phyloP scores from a whole-genome alignment of 2,329 filamentous ascomycete species.

The Curvularia verruculosa region DNA sequence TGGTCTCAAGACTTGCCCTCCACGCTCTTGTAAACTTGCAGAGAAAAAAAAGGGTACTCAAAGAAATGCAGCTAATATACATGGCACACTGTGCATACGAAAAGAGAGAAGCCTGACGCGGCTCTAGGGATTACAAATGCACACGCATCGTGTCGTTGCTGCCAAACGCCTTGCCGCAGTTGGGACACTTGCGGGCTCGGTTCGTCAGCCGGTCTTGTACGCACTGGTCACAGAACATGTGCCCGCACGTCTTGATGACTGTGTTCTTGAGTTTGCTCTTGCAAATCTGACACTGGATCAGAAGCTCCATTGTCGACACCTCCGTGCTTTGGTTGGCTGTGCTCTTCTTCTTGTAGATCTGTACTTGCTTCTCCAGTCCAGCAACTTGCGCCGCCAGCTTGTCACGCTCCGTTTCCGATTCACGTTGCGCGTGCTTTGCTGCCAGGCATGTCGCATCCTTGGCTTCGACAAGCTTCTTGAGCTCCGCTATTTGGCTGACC shows the following conservation, averaged over 20 bases:
- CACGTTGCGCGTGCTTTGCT: conserved; percentile 66
- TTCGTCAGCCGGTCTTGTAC: conserved; percentile 88
- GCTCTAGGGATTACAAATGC: conserved; percentile 31
- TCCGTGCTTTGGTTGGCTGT: conserved; percentile 80
- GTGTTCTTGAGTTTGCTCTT: conserved; percentile 94
- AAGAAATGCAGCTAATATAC: conserved; percentile 21
- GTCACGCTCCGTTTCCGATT: conserved; percentile 75
- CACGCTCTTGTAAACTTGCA: conserved; percentile 8
- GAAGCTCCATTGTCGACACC: conserved; percentile 78
- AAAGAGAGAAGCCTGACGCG: conserved; percentile 1
- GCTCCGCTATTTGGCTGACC: conserved; percentile 75
- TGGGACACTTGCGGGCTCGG: conserved; percentile 92
- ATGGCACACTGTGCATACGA: conserved; percentile 6
- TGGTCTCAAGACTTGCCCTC: conserved; percentile 8
- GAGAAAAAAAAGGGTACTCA: conserved; percentile 9
- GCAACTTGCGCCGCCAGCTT: conserved; percentile 78
- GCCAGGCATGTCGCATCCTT: conserved; percentile 74
- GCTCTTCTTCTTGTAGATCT: conserved; percentile 83
- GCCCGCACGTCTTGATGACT: conserved; percentile 89
- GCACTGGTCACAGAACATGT: conserved; percentile 90
- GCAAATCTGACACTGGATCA: conserved; percentile 90
- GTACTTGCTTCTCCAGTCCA: conserved; percentile 79
- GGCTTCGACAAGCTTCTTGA: conserved; percentile 73
- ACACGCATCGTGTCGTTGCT: conserved; percentile 82
- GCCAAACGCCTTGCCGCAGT: conserved; percentile 90